Percentiles rank a stretch among this genome's conserved stretches.
These are phyloP conservation scores for Entoloma clypeatum DNA, from an alignment of 1,284 basidiomycete genomes.

Conservation along the genomic window DNA sequence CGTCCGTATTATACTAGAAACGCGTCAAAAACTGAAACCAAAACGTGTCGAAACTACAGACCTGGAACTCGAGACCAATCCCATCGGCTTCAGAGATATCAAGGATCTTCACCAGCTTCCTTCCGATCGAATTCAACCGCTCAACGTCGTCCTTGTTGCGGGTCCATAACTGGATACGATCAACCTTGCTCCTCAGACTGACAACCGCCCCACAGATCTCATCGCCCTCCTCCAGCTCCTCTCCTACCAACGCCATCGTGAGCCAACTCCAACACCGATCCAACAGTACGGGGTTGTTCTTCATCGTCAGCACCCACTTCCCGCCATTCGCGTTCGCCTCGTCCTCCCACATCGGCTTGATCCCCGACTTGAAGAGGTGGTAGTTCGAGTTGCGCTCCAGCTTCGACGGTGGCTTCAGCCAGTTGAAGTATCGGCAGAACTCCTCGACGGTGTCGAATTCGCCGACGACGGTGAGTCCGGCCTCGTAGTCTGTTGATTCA, in stretches of 20 bases:
- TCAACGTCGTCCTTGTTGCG: constrained; percentile 81
- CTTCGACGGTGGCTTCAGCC: constrained; percentile 86
- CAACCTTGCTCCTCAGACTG: constrained; percentile 80
- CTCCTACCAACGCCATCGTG: constrained; percentile 87
- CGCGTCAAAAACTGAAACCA: constrained; percentile 5
- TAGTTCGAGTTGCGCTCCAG: constrained; percentile 89
- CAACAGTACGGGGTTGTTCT: constrained; percentile 71
- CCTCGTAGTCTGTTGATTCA: constrained; percentile 71
- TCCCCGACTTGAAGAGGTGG: constrained; percentile 89
- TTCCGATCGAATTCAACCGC: constrained; percentile 78
- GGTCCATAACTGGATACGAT: constrained; percentile 90
- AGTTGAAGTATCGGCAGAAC: constrained; percentile 94
- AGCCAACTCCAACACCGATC: constrained; percentile 91
- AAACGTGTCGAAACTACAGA: constrained; percentile 28
- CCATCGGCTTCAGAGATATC: constrained; percentile 76
- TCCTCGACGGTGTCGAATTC: constrained; percentile 84
- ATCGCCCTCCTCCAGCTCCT: constrained; percentile 83
- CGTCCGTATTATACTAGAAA: constrained; percentile 73
- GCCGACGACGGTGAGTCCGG: constrained; percentile 73
- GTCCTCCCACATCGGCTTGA: constrained; percentile 97
- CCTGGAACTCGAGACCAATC: constrained; percentile 88
- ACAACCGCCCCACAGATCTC: constrained; percentile 91
- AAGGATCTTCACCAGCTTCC: constrained; percentile 74
- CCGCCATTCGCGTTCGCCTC: constrained; percentile 87
- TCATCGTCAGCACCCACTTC: constrained; percentile 94